Evolutionary conservation across 495 filamentous ascomycete species (phyloP).

Genomic region (Penicillium steckii): DNA sequence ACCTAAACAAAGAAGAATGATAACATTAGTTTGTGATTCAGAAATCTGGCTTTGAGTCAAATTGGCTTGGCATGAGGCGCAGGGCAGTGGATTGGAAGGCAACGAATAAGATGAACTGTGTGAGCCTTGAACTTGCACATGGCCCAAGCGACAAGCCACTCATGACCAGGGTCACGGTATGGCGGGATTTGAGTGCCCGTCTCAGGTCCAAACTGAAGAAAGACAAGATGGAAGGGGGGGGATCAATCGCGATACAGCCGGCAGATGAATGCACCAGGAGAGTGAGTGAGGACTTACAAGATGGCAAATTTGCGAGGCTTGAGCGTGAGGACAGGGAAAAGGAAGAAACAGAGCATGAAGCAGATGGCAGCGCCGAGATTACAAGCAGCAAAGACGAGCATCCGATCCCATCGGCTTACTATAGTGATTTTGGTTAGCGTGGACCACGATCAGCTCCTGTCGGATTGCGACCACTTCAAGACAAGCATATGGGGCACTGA

Average conservation of each 20-base stretch:
- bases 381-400: constrained; percentile 88
- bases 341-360: constrained; percentile 87
- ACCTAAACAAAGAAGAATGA: constrained; percentile 53
- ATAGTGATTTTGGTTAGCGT: constrained; percentile 28
- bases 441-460: constrained; percentile 12
- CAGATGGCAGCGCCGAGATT: constrained; percentile 87
- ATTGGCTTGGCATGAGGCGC: constrained; percentile 25
- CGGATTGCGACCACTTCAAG: constrained; percentile 16
- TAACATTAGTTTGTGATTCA: not conserved
- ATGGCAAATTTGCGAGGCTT: constrained; percentile 93
- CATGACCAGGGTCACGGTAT: constrained; percentile 20
- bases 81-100: not conserved
- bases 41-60: constrained; percentile 10
- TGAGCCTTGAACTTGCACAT: constrained; percentile 19
- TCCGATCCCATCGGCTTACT: constrained; percentile 97
- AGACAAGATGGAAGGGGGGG: constrained; percentile 1
- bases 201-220: constrained; percentile 4
- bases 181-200: constrained; percentile 17
- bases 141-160: constrained; percentile 18
- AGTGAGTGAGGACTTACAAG: constrained; percentile 73
- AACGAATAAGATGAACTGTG: constrained; percentile 5
- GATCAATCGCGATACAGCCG: constrained; percentile 1
- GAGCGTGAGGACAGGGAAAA: constrained; percentile 76
- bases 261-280: constrained; percentile 4
- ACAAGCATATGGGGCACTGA: constrained; percentile 20